Percentiles rank a stretch among this genome's conserved stretches.
phyloP scores from a whole-genome alignment of 192 early-diverging fungal genomes.

The Backusella parvicylindrica region DNA sequence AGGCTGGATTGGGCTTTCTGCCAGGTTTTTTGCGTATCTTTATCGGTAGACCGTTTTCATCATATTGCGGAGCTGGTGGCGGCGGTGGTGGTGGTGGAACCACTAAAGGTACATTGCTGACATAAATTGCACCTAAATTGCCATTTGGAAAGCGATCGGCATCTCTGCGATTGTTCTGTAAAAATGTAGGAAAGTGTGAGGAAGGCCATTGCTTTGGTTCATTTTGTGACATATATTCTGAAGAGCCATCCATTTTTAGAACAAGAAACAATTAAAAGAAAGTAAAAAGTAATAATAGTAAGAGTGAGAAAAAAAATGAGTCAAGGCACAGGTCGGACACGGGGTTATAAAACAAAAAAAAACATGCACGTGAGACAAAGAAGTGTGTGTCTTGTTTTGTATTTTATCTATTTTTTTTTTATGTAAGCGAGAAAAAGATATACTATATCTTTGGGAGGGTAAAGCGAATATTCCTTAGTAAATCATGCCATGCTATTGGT shows the following conservation, averaged over 20 bases:
- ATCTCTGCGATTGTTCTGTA: neutral
- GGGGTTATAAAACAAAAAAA: neutral
- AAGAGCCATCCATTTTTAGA: slow-evolving; percentile 1
- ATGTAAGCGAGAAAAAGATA: neutral
- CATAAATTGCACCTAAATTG: neutral
- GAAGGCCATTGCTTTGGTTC: neutral
- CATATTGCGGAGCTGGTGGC: slow-evolving; percentile 1
- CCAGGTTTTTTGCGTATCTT: slow-evolving; percentile 58
- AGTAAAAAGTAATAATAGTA: neutral
- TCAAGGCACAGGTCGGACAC: slow-evolving; percentile 5
- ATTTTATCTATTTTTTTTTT: neutral
- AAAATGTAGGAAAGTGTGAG: neutral
- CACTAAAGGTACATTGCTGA: slow-evolving; percentile 3
- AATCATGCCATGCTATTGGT: neutral
- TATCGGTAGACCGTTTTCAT: slow-evolving; percentile 30
- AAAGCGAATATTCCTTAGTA: neutral
- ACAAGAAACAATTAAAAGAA: neutral
- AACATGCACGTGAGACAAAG: neutral
- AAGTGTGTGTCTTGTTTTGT: neutral
- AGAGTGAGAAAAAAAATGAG: slow-evolving; percentile 7
- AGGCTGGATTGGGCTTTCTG: slow-evolving; percentile 57
- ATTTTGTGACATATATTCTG: neutral
- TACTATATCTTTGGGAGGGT: neutral
- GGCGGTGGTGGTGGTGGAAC: neutral
- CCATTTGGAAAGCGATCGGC: neutral